These are phyloP conservation scores for Albizia julibrissin DNA, from an alignment of 306 rosid genomes.

Conservation along the genomic window DNA sequence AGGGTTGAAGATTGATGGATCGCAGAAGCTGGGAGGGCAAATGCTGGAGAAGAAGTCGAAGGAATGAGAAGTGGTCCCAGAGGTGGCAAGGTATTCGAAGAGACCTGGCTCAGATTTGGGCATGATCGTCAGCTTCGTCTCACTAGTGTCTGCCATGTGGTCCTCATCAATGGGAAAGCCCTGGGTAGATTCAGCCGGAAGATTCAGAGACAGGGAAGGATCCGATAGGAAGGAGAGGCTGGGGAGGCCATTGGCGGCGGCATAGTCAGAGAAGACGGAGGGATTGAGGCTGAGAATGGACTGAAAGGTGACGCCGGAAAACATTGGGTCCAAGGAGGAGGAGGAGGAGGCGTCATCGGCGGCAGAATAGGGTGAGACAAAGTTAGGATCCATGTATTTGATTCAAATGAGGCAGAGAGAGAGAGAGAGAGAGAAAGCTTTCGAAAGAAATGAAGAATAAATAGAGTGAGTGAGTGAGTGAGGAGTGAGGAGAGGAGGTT, in stretches of 20 bases:
- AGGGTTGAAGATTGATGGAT: conserved; percentile 27
- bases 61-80: conserved; percentile 12
- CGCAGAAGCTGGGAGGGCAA: neutral
- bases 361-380: neutral
- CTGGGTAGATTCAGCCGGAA: neutral
- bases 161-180: neutral
- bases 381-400: conserved; percentile 23
- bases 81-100: neutral
- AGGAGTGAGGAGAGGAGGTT: neutral
- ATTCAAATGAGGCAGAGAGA: neutral
- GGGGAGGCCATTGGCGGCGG: neutral
- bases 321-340: conserved; percentile 47
- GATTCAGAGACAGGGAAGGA: conserved; percentile 9
- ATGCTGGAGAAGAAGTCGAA: conserved; percentile 31
- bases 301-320: conserved; percentile 53
- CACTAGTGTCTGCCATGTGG: neutral
- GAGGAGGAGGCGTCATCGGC: neutral
- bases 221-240: conserved; percentile 9
- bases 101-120: conserved; percentile 42
- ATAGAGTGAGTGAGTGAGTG: neutral
- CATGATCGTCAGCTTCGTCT: neutral
- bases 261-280: conserved; percentile 16
- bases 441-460: neutral
- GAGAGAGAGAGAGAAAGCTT: neutral
- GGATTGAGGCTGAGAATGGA: conserved; percentile 46